Percentiles rank a stretch among this genome's conserved stretches.
These are phyloP conservation scores for Tolypocladium tropicale DNA, from an alignment of 2,329 filamentous ascomycete species.

Conservation along the genomic window DNA sequence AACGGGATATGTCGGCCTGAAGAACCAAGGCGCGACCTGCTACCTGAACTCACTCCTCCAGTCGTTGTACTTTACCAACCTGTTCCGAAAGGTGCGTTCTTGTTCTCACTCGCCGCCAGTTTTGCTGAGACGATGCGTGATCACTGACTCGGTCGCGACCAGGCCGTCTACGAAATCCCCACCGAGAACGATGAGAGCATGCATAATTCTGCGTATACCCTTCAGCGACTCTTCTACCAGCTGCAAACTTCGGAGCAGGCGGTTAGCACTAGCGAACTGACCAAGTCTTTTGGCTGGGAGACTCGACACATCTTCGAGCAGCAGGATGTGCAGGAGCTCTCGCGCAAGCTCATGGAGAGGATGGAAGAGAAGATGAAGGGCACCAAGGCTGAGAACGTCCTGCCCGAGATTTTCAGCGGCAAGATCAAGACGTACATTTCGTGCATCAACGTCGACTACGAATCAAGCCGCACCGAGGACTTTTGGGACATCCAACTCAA, in stretches of 20 bases:
- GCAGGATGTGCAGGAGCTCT: slow-evolving; percentile 95
- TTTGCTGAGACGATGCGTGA: background rate
- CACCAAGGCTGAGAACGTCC: slow-evolving; percentile 77
- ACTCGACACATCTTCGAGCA: slow-evolving; percentile 97
- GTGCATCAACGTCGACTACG: slow-evolving; percentile 96
- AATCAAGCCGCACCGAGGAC: slow-evolving; percentile 89
- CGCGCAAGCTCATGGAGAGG: slow-evolving; percentile 91
- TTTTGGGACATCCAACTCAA: slow-evolving; percentile 99
- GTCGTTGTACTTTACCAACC: slow-evolving; percentile 79
- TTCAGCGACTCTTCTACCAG: slow-evolving; percentile 91
- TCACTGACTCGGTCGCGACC: background rate
- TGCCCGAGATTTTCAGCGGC: slow-evolving; percentile 87
- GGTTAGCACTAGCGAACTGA: slow-evolving; percentile 86
- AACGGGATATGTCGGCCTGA: slow-evolving; percentile 91
- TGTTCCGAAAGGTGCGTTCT: slow-evolving; percentile 70
- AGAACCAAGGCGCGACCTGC: slow-evolving; percentile 92
- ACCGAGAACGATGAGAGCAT: slow-evolving; percentile 75
- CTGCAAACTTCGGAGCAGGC: slow-evolving; percentile 77
- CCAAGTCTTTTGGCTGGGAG: slow-evolving; percentile 96
- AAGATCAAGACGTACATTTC: slow-evolving; percentile 99
- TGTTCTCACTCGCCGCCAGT: background rate
- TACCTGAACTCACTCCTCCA: slow-evolving; percentile 80
- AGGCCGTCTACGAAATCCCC: slow-evolving; percentile 95
- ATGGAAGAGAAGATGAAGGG: slow-evolving; percentile 98
- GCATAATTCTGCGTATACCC: slow-evolving; percentile 81